Evolutionary conservation across 441 rosid genomes (phyloP).

Genomic region (Aquilaria agallochum): DNA sequence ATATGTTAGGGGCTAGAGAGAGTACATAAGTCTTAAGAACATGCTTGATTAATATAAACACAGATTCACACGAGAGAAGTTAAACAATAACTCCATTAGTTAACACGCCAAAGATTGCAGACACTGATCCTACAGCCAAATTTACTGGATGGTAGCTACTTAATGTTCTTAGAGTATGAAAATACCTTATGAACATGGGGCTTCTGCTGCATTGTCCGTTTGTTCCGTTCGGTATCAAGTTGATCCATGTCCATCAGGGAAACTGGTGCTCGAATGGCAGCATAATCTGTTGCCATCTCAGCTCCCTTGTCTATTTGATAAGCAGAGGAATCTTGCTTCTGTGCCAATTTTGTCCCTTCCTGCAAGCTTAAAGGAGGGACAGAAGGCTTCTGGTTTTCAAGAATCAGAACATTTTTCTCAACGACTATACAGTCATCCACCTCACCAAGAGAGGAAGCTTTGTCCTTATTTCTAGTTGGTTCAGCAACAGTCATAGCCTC

Average conservation of each 20-base stretch:
- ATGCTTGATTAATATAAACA: too few relatives aligned
- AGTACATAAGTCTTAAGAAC: too few relatives aligned
- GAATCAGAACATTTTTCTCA: constrained; percentile 80
- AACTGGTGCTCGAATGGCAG: constrained; percentile 32
- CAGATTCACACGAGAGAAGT: too few relatives aligned
- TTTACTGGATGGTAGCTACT: too few relatives aligned
- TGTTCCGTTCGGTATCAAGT: constrained; percentile 31
- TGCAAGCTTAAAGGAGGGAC: constrained; percentile 27
- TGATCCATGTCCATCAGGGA: constrained; percentile 25
- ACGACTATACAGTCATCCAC: constrained; percentile 61
- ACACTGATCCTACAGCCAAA: too few relatives aligned
- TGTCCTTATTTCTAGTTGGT: constrained; percentile 31
- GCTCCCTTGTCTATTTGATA: constrained; percentile 25
- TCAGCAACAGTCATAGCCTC: constrained; percentile 31
- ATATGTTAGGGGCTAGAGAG: too few relatives aligned
- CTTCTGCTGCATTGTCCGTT: constrained; percentile 24
- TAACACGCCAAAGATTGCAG: too few relatives aligned
- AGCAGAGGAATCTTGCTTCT: constrained; percentile 21
- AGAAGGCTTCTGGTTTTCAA: constrained; percentile 56
- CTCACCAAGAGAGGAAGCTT: constrained; percentile 33
- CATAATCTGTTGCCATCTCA: constrained; percentile 29
- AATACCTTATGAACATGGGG: constrained; percentile 37
- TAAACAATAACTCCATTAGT: too few relatives aligned
- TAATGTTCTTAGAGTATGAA: too few relatives aligned
- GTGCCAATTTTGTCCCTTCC: constrained; percentile 29